These are phyloP conservation scores for Calonectria pseudoturangicola DNA, from an alignment of 2,329 filamentous ascomycete genomes.

Conservation along the genomic window DNA sequence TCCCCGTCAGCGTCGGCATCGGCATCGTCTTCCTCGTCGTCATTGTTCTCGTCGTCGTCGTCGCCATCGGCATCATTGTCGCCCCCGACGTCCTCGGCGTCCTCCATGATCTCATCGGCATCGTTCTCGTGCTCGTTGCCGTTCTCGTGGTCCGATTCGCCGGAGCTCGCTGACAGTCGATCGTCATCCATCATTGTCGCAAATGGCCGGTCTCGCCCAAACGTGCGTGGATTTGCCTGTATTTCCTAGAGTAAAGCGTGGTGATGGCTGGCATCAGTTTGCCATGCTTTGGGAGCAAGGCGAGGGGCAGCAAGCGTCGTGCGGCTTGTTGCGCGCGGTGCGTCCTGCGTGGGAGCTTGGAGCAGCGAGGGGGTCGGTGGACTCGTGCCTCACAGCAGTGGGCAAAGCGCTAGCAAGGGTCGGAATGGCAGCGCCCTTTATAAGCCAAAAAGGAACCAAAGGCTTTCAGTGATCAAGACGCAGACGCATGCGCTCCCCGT, in stretches of 20 bases:
- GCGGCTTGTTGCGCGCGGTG: constrained; percentile 5
- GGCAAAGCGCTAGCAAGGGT: not conserved
- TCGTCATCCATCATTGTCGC: constrained; percentile 49
- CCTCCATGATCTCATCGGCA: constrained; percentile 76
- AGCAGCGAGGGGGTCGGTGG: constrained; percentile 3
- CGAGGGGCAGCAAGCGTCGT: not conserved
- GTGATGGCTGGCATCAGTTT: not conserved
- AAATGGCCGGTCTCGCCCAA: constrained; percentile 27
- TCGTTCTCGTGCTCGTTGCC: constrained; percentile 62
- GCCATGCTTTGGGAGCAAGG: not conserved
- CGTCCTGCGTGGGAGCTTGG: constrained; percentile 10
- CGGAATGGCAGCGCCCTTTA: not conserved
- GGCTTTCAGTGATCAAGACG: not conserved
- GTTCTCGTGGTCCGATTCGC: constrained; percentile 58
- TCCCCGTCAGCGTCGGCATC: constrained; percentile 62
- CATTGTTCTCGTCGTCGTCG: constrained; percentile 62
- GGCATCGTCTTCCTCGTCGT: constrained; percentile 60
- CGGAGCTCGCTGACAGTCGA: constrained; percentile 51
- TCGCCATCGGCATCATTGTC: constrained; percentile 59
- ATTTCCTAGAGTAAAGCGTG: not conserved
- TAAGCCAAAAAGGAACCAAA: not conserved
- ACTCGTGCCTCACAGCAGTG: not conserved
- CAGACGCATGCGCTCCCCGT: not conserved
- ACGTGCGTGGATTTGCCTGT: constrained; percentile 16
- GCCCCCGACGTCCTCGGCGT: constrained; percentile 64